A percentile compares a stretch with the other conserved stretches of the same genome.
These are phyloP conservation scores for Phytopythium chamaehyphon DNA, from an alignment of 352 stramenopile species.

Conservation along the genomic window DNA sequence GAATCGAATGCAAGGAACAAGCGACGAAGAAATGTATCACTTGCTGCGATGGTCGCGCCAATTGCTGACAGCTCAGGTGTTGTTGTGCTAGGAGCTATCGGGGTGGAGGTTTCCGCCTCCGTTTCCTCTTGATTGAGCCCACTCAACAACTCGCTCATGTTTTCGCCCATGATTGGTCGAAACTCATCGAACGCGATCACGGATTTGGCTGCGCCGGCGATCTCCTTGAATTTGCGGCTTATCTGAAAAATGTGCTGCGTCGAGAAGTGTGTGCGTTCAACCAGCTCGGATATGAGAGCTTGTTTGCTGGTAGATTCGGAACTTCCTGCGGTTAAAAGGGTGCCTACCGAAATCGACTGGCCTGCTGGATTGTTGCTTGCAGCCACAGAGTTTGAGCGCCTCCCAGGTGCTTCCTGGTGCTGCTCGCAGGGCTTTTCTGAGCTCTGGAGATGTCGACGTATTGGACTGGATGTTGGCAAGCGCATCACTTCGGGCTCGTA, in stretches of 20 bases:
- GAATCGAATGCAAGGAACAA: constrained; percentile 38
- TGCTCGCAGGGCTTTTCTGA: constrained; percentile 9
- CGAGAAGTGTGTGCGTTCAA: constrained; percentile 30
- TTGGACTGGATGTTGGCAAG: constrained; percentile 26
- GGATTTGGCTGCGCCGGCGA: constrained; percentile 26
- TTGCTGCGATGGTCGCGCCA: constrained; percentile 38
- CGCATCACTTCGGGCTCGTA: constrained; percentile 24
- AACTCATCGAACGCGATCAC: constrained; percentile 42
- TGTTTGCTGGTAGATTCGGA: constrained; percentile 23
- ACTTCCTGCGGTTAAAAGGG: not conserved
- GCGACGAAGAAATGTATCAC: constrained; percentile 35
- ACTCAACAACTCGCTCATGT: constrained; percentile 20
- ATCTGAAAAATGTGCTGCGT: constrained; percentile 45
- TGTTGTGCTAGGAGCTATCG: not conserved
- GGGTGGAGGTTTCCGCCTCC: not conserved
- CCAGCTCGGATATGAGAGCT: constrained; percentile 42
- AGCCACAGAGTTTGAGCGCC: constrained; percentile 11
- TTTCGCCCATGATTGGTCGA: constrained; percentile 30
- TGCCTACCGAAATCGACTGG: not conserved
- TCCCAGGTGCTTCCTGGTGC: constrained; percentile 17
- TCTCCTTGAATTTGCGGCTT: constrained; percentile 46
- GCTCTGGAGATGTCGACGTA: constrained; percentile 8
- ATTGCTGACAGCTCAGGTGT: constrained; percentile 21
- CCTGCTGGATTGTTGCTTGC: not conserved
- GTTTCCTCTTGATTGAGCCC: constrained; percentile 9